These are phyloP conservation scores for Pythium monospermum DNA, from an alignment of 352 stramenopile genomes.

Conservation along the genomic window DNA sequence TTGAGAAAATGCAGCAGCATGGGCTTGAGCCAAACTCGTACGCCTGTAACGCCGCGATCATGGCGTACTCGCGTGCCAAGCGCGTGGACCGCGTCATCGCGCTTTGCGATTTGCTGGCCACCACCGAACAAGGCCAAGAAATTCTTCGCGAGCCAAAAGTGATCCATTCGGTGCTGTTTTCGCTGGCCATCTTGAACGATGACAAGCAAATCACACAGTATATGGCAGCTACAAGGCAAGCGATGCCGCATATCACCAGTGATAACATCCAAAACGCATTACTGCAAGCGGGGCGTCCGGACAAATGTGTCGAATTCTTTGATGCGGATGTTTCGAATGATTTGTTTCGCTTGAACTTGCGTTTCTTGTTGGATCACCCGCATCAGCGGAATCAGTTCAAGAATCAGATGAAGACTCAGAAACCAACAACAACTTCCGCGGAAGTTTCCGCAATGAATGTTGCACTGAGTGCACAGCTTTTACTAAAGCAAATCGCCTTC, in stretches of 20 bases:
- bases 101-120: constrained; percentile 35
- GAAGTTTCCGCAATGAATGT: constrained; percentile 22
- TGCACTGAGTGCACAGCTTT: constrained; percentile 33
- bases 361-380: constrained; percentile 28
- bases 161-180: constrained; percentile 54
- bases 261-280: constrained; percentile 38
- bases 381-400: too few species aligned
- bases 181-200: constrained; percentile 52
- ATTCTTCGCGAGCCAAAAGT: constrained; percentile 44
- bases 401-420: too few species aligned
- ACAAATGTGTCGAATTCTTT: constrained; percentile 46
- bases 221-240: constrained; percentile 24
- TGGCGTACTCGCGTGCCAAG: constrained; percentile 59
- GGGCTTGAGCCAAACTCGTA: constrained; percentile 65
- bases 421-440: not conserved
- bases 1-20: constrained; percentile 65
- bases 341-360: constrained; percentile 33
- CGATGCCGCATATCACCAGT: constrained; percentile 40
- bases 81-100: constrained; percentile 46
- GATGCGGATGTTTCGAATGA: constrained; percentile 28
- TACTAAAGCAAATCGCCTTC: constrained; percentile 56
- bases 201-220: constrained; percentile 24
- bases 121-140: constrained; percentile 10
- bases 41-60: constrained; percentile 67
- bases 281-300: constrained; percentile 28